Base-by-base conservation (phyloP, 2,329 filamentous ascomycete genomes). In the Talaromyces sp. region DNA sequence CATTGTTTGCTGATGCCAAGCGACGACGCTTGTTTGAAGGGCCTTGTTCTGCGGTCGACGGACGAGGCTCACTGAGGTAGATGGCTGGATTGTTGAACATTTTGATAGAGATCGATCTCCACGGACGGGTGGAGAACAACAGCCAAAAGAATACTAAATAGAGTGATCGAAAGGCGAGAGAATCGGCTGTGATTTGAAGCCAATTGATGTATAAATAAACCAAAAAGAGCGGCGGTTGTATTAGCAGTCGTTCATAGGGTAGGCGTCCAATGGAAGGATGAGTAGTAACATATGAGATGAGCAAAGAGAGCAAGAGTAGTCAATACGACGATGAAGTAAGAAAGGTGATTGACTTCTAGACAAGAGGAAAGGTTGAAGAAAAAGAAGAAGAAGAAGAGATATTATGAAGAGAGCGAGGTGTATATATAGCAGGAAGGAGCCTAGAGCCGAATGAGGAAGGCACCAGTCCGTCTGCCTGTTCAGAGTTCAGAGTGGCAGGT, bases 81-180 rank as follows among this genome's bases (percentile, higher is more conserved):
- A 37, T 17, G 33, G 35, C n/a, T n/a, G 43, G 53, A 36, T 15
- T 46, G 22, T 40, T 56, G 43, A 56, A 37, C 54, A 56, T 56
- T 50, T 21, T 56, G 43, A 31, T 5, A 41, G 5, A 17, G 25
- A 35, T 17, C 19, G 21, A 35, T 21, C n/a, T 6, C 3, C 39
- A 36, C 52, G 13, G 31, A n/a, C 17, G 39, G 19, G 28, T 13
- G 13, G 17, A 43, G 13, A 28, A 35, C 1, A 35, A 15, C 11
- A 22, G n/a, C 8, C 10, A 35, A 22, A 35, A 48, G 28, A 35
- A 48, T 33, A 50, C 10, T 5, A 15, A 31, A 7, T 50, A 35
- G 22, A 56, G 39, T 19, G 43, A 56, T 41, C 22, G 35, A 35
- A 25, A 33, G 25, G 7, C 22, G 54, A 41, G 53, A n/a, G 7